Percentiles rank a stretch among this genome's conserved stretches.
Conservation (phyloP, 1,284 basidiomycete genomes). For the Kalmanozyma brasiliensis region DNA sequence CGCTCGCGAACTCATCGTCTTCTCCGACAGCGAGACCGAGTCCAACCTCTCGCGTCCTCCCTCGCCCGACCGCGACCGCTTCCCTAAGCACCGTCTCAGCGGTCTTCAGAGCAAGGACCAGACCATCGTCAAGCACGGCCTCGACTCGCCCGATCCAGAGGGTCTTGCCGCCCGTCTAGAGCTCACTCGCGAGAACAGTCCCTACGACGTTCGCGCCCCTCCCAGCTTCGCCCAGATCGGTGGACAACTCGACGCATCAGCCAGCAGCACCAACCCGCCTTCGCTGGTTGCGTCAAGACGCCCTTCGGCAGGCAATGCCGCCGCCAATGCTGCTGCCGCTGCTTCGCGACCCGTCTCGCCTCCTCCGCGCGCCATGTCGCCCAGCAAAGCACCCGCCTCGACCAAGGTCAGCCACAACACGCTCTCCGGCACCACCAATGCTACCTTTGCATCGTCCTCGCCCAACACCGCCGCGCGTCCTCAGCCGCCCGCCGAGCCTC, state of each 20-base stretch:
- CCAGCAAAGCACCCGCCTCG: constrained; percentile 39
- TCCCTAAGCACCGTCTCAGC: constrained; percentile 58
- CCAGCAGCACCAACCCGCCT: constrained; percentile 27
- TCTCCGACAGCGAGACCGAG: constrained; percentile 60
- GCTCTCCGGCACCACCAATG: constrained; percentile 14
- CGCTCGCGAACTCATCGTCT: constrained; percentile 52
- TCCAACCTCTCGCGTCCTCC: constrained; percentile 61
- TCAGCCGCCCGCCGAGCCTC: constrained; percentile 17
- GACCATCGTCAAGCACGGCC: constrained; percentile 56
- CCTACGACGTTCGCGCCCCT: constrained; percentile 44
- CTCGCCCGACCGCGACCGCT: constrained; percentile 54
- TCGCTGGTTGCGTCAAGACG: constrained; percentile 31
- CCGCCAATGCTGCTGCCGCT: constrained; percentile 11
- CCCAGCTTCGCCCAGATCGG: constrained; percentile 18
- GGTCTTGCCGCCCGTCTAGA: constrained; percentile 40
- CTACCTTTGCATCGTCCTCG: constrained; percentile 17
- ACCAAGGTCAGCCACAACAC: constrained; percentile 53
- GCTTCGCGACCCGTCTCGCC: constrained; percentile 47
- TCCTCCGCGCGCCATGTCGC: constrained; percentile 57
- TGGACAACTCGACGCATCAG: constrained; percentile 23
- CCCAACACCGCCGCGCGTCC: constrained; percentile 5
- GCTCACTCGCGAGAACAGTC: constrained; percentile 55
- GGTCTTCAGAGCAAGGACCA: constrained; percentile 59
- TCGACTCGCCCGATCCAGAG: constrained; percentile 24
- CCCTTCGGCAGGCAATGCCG: constrained; percentile 21